Evolutionary conservation across 768 basidiomycete genomes (phyloP).

Genomic region (Podaxis carcinomalis): DNA sequence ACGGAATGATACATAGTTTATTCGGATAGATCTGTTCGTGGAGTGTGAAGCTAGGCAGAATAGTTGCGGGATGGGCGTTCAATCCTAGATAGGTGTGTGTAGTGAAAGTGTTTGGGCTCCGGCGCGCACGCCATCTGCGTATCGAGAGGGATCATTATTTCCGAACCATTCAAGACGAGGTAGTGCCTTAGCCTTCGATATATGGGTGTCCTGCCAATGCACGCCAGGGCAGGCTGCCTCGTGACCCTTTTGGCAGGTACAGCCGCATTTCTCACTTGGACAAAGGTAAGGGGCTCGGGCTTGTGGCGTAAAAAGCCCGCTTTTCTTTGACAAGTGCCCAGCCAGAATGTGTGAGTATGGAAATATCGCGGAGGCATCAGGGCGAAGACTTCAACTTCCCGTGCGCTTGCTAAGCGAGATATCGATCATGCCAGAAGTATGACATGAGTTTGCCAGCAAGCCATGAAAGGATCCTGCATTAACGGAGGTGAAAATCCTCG

Average conservation of each 20-base stretch:
- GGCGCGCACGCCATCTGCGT: not conserved
- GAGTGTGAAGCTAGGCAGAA: not conserved
- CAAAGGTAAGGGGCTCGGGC: constrained; percentile 53
- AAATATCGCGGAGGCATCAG: constrained; percentile 37
- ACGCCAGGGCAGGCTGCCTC: constrained; percentile 39
- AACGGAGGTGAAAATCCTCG: no score
- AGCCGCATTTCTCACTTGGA: constrained; percentile 34
- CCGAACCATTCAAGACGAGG: constrained; percentile 51
- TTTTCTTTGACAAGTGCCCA: constrained; percentile 54
- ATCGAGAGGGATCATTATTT: constrained; percentile 23
- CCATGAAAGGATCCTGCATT: no score
- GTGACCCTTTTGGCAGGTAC: not conserved
- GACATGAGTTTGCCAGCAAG: no score
- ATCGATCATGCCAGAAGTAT: no score
- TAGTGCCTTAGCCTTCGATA: constrained; percentile 45
- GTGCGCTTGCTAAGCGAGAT: no score
- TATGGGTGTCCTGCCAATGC: constrained; percentile 59
- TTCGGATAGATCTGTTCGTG: not conserved
- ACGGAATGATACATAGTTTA: not conserved
- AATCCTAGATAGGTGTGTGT: not conserved
- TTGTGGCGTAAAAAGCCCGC: constrained; percentile 23
- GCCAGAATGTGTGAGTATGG: constrained; percentile 53
- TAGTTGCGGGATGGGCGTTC: not conserved
- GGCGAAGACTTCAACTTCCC: no score
- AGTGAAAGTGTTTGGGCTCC: not conserved